Percentiles rank a stretch among this genome's conserved stretches.
phyloP scores from a whole-genome alignment of 352 stramenopile species.

The Salisapilia sapeloensis region DNA sequence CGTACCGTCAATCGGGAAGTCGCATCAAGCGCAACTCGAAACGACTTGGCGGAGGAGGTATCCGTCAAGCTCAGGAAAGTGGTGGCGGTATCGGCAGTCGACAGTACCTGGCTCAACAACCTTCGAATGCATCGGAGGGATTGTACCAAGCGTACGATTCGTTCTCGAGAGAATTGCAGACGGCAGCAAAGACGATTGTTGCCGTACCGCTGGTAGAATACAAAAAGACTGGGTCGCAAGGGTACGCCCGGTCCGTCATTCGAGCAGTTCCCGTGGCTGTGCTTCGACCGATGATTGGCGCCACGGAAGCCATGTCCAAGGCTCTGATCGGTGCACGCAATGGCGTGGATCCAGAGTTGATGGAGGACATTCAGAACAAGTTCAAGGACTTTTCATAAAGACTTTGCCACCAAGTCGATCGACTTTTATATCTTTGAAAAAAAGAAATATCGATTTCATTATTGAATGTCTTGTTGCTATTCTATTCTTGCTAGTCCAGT shows the following conservation, averaged over 20 bases:
- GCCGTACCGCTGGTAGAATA: conserved; percentile 81
- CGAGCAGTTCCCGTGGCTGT: conserved; percentile 74
- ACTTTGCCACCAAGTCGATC: no score
- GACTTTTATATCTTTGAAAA: no score
- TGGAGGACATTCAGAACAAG: conserved; percentile 85
- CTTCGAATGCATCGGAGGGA: conserved; percentile 61
- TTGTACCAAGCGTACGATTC: conserved; percentile 78
- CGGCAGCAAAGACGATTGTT: conserved; percentile 79
- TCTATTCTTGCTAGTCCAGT: no score
- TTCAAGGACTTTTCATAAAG: conserved; percentile 79
- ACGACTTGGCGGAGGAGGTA: conserved; percentile 55
- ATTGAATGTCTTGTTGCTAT: no score
- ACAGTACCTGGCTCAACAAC: conserved; percentile 68
- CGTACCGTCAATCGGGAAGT: conserved; percentile 61
- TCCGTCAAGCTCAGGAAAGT: conserved; percentile 48
- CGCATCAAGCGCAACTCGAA: conserved; percentile 69
- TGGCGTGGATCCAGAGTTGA: conserved; percentile 74
- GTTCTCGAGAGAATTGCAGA: conserved; percentile 62
- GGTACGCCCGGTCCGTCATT: conserved; percentile 78
- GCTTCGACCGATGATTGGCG: conserved; percentile 75
- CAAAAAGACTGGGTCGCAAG: conserved; percentile 79
- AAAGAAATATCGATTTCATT: no score
- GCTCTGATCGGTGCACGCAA: conserved; percentile 78
- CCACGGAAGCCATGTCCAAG: conserved; percentile 71
- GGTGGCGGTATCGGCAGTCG: conserved; percentile 60